Evolutionary conservation across 2,329 filamentous ascomycete genomes (phyloP).

Genomic region (Periconia macrospinosa): DNA sequence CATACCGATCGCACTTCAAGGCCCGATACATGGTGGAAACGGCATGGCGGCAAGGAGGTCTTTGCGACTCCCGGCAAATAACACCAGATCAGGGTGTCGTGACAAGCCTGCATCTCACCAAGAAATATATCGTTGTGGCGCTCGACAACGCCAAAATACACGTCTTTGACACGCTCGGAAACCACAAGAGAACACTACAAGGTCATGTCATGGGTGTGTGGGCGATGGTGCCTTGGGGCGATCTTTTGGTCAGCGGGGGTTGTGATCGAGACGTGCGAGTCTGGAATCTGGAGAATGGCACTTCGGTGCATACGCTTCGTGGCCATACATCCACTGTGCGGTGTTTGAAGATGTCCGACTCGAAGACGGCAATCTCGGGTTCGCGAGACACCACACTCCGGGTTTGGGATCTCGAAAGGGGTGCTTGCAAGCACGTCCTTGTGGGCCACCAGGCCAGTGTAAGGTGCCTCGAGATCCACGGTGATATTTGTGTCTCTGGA

Average conservation of each 20-base stretch:
- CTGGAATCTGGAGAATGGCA: constrained; percentile 85
- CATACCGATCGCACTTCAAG: constrained; percentile 97
- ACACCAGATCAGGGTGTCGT: constrained; percentile 97
- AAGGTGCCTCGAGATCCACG: constrained; percentile 91
- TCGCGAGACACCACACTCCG: constrained; percentile 92
- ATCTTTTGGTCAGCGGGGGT: constrained; percentile 90
- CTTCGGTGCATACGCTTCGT: constrained; percentile 63
- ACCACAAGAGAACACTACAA: constrained; percentile 83
- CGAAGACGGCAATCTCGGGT: constrained; percentile 91
- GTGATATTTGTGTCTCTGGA: constrained; percentile 94
- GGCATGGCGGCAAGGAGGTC: constrained; percentile 92
- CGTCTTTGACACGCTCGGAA: constrained; percentile 90
- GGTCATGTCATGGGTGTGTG: constrained; percentile 99
- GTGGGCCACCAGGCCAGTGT: constrained; percentile 96
- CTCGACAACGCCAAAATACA: constrained; percentile 98
- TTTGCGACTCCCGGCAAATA: constrained; percentile 80
- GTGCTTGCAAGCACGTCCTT: constrained; percentile 86
- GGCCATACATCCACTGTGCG: constrained; percentile 96
- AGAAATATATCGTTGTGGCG: constrained; percentile 96
- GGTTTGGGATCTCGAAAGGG: constrained; percentile 90
- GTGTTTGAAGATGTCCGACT: constrained; percentile 96
- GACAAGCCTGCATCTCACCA: constrained; percentile 89
- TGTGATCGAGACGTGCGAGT: constrained; percentile 96
- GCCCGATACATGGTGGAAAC: constrained; percentile 96
- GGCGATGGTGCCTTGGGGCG: constrained; percentile 99